Evolutionary conservation across 208 protist genomes (phyloP), one percentile per base, ranked within the genome.

Genomic region (Trypanosoma melophagium): DNA sequence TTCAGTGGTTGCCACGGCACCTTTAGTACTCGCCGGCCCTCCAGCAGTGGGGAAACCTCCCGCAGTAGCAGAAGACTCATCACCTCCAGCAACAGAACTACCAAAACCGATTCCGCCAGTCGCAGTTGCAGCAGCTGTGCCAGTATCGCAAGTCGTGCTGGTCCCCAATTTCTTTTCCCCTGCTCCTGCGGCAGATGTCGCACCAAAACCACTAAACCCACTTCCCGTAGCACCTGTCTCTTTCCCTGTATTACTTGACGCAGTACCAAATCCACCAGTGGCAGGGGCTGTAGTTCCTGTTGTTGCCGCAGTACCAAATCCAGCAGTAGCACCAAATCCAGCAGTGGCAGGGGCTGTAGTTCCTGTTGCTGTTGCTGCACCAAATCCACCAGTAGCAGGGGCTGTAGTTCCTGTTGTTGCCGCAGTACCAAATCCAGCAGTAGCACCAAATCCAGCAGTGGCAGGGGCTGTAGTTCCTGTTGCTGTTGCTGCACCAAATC

Each of bases 161-260:
- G 55, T 16, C 38, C 22, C 28, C 35, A 42, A 17, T 31, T n/a
- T 60, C 19, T n/a, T 12, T 60, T 28, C 55, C 22, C 24, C 28
- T 38, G 55, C 31, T n/a, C 10, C 17, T n/a, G 28, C 9, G 40
- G 55, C 14, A 42, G 55, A 12, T 25, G 58, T 63, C 41, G 58
- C 58, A 63, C 44, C 58, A 63, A 21, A 47, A 25, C 58, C 58
- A 50, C 16, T 25, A 28, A 8, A 8, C 8, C 59, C 59, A 64
- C 41, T n/a, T n/a, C n/a, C 25, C 1, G 59, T 38, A 42, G 59
- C 9, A 12, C n/a, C n/a, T n/a, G n/a, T n/a, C n/a, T n/a, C n/a
- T n/a, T n/a, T n/a, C n/a, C n/a, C n/a, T n/a, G n/a, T n/a, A n/a
- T n/a, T n/a, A n/a, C n/a, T 25, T 17, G 56, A 49, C 3, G 38